Evolutionary conservation across 2,329 filamentous ascomycete species (phyloP).

Genomic region (Pezicula rhizophila): DNA sequence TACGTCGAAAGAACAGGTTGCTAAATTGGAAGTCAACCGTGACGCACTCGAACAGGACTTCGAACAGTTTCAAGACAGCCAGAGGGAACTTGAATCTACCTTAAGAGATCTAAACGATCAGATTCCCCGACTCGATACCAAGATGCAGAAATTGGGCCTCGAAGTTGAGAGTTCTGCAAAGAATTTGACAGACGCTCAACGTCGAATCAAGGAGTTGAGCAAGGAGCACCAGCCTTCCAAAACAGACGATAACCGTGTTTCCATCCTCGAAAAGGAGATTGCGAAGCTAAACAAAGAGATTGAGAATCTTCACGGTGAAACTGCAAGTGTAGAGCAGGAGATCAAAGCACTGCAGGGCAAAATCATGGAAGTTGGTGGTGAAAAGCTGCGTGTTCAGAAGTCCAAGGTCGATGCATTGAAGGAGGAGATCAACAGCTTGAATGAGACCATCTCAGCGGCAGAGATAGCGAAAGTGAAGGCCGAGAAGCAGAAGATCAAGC

Average conservation of each 20-base stretch:
- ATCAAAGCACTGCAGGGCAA: slow-evolving; percentile 91
- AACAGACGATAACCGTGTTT: slow-evolving; percentile 69
- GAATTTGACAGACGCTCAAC: slow-evolving; percentile 78
- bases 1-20: slow-evolving; percentile 79
- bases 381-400: slow-evolving; percentile 84
- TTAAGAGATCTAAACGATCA: slow-evolving; percentile 68
- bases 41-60: slow-evolving; percentile 80
- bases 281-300: slow-evolving; percentile 70
- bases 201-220: slow-evolving; percentile 77
- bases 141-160: slow-evolving; percentile 82
- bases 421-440: slow-evolving; percentile 73
- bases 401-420: slow-evolving; percentile 86
- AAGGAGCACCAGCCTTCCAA: slow-evolving; percentile 77
- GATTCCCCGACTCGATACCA: slow-evolving; percentile 80
- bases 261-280: slow-evolving; percentile 72
- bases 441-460: slow-evolving; percentile 76
- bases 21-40: slow-evolving; percentile 79
- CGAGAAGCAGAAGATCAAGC: slow-evolving; percentile 84
- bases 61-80: slow-evolving; percentile 76
- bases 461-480: slow-evolving; percentile 89
- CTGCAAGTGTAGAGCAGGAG: slow-evolving; percentile 83
- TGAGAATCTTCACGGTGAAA: slow-evolving; percentile 74
- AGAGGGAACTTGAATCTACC: slow-evolving; percentile 69
- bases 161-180: slow-evolving; percentile 83
- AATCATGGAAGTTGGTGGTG: slow-evolving; percentile 97